Base-by-base conservation (phyloP, 805 yeast genomes). In the Candida qinlingensis region DNA sequence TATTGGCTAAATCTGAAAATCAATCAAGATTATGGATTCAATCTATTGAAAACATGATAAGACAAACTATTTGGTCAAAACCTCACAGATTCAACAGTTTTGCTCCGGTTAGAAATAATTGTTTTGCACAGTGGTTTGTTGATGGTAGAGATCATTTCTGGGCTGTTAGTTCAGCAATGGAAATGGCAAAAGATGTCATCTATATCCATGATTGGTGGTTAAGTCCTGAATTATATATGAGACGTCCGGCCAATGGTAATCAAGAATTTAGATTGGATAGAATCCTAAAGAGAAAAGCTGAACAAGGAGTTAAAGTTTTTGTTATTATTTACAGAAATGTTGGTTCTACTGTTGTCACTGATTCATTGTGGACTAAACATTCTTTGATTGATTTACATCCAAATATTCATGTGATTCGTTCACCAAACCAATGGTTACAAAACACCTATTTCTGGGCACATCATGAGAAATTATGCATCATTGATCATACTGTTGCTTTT, bases 121-220 rank as follows among this genome's bases (percentile, higher is more conserved):
- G 88, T 49, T 87, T 80, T 69, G 96, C 97, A 10, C 97, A 94
- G 64, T 92, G 96, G 94, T 83, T 94, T 70, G 98, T 94, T 4
- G 99, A 94, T 67, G 96, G 86, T 4, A 75, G 99, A 60, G 99
- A 94, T 66, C 87, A 94, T 65, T 85, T 89, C 71, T 94, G 98
- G 97, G 95, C 97, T 1, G 82, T 90, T 3, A 86, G 96, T 31
- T 82, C 90, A 9, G 99, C 98, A 0, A 71, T 94, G 47, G 89
- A 86, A 56, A 84, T 87, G 87, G 98, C 99, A 0, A 82, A 83
- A 55, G 98, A 94, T 71, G 92, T 86, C 1, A 85, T 94, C 34
- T 94, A 83, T 63, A 89, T 94, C 44, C 97, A 94, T 61, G 99
- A 92, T 61, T 94, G 99, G 99, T 94, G 99, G 99, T 72, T 94